These are phyloP conservation scores for Debaryomycetaceae sp. DNA, from an alignment of 1,139 yeast species.

Conservation along the genomic window DNA sequence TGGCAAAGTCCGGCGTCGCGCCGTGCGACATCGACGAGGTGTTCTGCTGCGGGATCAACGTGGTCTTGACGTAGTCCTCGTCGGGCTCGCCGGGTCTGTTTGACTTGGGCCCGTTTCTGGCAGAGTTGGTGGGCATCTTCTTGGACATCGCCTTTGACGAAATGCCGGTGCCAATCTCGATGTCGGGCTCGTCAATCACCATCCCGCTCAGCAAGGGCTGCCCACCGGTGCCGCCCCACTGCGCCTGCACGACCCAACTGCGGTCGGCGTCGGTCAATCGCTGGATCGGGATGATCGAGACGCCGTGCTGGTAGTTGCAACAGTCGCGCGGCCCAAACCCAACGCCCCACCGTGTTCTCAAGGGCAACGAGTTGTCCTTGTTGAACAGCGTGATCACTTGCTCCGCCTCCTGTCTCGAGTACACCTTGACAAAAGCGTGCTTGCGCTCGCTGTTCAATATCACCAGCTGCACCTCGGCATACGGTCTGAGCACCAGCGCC, in stretches of 20 bases:
- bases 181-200: slow-evolving; percentile 95
- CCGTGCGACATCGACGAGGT: slow-evolving; percentile 22
- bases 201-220: slow-evolving; percentile 76
- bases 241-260: slow-evolving; percentile 84
- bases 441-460: slow-evolving; percentile 83
- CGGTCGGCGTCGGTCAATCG: slow-evolving; percentile 92
- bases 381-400: slow-evolving; percentile 57
- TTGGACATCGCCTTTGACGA: slow-evolving; percentile 89
- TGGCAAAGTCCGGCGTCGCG: slow-evolving; percentile 32
- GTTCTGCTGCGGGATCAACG: slow-evolving; percentile 24
- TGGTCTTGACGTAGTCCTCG: slow-evolving; percentile 40
- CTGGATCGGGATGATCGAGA: slow-evolving; percentile 78
- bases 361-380: slow-evolving; percentile 46
- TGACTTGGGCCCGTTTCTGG: slow-evolving; percentile 81
- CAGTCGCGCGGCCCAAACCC: slow-evolving; percentile 99
- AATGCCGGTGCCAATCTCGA: slow-evolving; percentile 91
- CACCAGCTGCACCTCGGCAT: slow-evolving; percentile 90
- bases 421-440: slow-evolving; percentile 96
- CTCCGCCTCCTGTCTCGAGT: slow-evolving; percentile 92
- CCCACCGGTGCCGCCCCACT: slow-evolving; percentile 98
- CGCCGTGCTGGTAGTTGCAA: slow-evolving; percentile 89
- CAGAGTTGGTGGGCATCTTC: slow-evolving; percentile 84
- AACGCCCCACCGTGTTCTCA: slow-evolving; percentile 96
- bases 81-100: slow-evolving; percentile 61
- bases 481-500: slow-evolving; percentile 68